Percentiles rank a stretch among this genome's conserved stretches.
Evolutionary conservation across 805 yeast genomes (phyloP).

Genomic region (Kluyveromyces wickerhamii): DNA sequence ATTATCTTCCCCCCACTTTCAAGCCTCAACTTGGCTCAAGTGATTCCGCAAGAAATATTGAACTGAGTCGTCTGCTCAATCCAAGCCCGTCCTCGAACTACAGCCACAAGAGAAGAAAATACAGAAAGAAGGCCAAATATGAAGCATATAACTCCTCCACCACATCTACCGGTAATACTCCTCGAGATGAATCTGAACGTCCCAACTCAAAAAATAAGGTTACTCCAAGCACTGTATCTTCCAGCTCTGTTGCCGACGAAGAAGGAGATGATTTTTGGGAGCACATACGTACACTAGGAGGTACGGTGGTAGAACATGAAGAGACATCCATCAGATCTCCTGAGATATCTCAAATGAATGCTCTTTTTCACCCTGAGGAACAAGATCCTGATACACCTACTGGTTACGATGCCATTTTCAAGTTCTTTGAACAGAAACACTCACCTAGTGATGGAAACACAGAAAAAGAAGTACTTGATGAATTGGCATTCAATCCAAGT

Average conservation of each 20-base stretch:
- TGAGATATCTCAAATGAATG: background rate
- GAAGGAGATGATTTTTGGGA: slow-evolving; percentile 70
- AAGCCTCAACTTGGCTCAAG: slow-evolving; percentile 65
- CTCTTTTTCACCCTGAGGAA: background rate
- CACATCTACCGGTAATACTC: slow-evolving; percentile 12
- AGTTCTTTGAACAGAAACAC: background rate
- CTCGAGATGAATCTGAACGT: slow-evolving; percentile 9
- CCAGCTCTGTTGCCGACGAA: slow-evolving; percentile 34
- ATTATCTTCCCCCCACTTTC: slow-evolving; percentile 65
- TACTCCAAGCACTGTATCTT: slow-evolving; percentile 12
- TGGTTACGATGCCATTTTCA: slow-evolving; percentile 4
- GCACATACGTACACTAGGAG: slow-evolving; percentile 48
- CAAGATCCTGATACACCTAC: background rate
- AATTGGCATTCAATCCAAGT: slow-evolving; percentile 11
- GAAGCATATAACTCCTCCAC: slow-evolving; percentile 5
- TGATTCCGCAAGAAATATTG: slow-evolving; percentile 38
- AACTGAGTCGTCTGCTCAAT: slow-evolving; percentile 39
- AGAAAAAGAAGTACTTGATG: slow-evolving; percentile 5
- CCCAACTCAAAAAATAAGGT: slow-evolving; percentile 1
- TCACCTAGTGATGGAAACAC: background rate
- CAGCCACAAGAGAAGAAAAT: slow-evolving; percentile 11
- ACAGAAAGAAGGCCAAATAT: slow-evolving; percentile 7
- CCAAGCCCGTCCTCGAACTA: slow-evolving; percentile 14
- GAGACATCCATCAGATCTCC: background rate
- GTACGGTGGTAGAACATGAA: slow-evolving; percentile 14